phyloP scores from a whole-genome alignment of 2,329 filamentous ascomycete species.

The Paecilomyces variotii region DNA sequence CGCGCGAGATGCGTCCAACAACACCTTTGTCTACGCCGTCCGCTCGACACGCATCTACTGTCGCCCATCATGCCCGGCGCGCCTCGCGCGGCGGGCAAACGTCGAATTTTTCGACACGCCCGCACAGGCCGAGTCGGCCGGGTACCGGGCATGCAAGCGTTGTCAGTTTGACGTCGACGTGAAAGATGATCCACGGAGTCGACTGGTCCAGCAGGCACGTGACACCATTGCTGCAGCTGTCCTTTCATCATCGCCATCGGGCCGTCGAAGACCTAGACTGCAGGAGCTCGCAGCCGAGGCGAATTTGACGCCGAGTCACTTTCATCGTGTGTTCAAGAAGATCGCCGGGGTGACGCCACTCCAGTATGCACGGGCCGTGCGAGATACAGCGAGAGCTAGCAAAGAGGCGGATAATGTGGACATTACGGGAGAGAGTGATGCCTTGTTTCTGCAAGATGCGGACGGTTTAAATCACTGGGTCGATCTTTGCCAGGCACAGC shows the following conservation, averaged over 20 bases:
- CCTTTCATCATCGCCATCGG: too few relatives aligned
- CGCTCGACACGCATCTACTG: slow-evolving; percentile 49
- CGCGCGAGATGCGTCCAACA: too few relatives aligned
- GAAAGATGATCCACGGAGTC: slow-evolving; percentile 5
- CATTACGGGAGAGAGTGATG: too few relatives aligned
- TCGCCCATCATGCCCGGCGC: slow-evolving; percentile 52
- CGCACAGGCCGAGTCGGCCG: slow-evolving; percentile 38
- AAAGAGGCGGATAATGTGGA: too few relatives aligned
- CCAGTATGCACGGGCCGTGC: too few relatives aligned
- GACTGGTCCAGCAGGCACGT: too few relatives aligned
- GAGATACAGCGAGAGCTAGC: too few relatives aligned
- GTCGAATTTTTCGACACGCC: slow-evolving; percentile 46
- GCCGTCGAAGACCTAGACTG: slow-evolving; percentile 27
- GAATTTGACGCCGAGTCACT: slow-evolving; percentile 50
- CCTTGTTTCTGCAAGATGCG: too few relatives aligned
- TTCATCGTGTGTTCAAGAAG: slow-evolving; percentile 52
- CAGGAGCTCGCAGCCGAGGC: slow-evolving; percentile 44
- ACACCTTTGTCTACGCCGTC: slow-evolving; percentile 46
- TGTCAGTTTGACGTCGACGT: slow-evolving; percentile 40
- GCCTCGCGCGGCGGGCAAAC: slow-evolving; percentile 54
- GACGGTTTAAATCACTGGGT: too few relatives aligned
- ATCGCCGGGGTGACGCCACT: slow-evolving; percentile 44
- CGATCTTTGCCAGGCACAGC: too few relatives aligned
- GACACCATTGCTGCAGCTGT: too few relatives aligned
- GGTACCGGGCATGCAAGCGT: slow-evolving; percentile 52